These are phyloP conservation scores for Aspergillus sp. DNA, from an alignment of 2,329 filamentous ascomycete species.

Conservation along the genomic window DNA sequence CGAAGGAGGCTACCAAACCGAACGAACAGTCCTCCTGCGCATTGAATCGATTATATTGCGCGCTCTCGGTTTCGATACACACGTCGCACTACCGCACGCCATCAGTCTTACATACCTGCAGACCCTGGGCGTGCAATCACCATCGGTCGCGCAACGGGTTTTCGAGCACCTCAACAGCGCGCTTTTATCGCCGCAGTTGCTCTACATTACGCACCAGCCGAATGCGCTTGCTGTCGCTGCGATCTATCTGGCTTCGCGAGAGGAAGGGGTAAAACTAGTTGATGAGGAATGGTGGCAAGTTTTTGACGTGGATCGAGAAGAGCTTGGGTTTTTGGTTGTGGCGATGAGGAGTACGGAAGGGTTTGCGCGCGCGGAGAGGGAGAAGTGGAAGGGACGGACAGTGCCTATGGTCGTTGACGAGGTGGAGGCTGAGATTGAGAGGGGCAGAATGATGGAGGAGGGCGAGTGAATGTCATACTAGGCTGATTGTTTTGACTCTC, in stretches of 20 bases:
- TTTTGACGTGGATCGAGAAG: constrained; percentile 91
- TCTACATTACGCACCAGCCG: constrained; percentile 90
- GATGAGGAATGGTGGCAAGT: constrained; percentile 94
- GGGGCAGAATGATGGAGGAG: constrained; percentile 38
- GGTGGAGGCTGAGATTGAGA: constrained; percentile 55
- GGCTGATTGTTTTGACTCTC: not conserved
- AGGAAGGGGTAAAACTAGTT: constrained; percentile 69
- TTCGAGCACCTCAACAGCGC: constrained; percentile 80
- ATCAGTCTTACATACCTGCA: constrained; percentile 90
- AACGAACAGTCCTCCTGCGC: constrained; percentile 59
- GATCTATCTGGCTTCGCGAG: constrained; percentile 80
- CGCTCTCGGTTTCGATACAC: constrained; percentile 71
- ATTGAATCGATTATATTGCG: constrained; percentile 72
- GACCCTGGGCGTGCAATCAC: constrained; percentile 63
- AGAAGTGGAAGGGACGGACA: constrained; percentile 45
- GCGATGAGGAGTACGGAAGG: constrained; percentile 72
- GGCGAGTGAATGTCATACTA: constrained; percentile 29
- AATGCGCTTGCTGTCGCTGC: constrained; percentile 76
- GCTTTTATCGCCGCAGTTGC: constrained; percentile 75
- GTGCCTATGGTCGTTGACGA: constrained; percentile 55
- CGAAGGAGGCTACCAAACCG: constrained; percentile 63
- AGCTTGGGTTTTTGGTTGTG: constrained; percentile 86
- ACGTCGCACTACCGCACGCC: constrained; percentile 77
- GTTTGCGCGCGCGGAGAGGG: constrained; percentile 56
- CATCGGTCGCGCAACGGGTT: constrained; percentile 56